phyloP scores from a whole-genome alignment of 805 yeast genomes.

The Lachancea nothofagi region DNA sequence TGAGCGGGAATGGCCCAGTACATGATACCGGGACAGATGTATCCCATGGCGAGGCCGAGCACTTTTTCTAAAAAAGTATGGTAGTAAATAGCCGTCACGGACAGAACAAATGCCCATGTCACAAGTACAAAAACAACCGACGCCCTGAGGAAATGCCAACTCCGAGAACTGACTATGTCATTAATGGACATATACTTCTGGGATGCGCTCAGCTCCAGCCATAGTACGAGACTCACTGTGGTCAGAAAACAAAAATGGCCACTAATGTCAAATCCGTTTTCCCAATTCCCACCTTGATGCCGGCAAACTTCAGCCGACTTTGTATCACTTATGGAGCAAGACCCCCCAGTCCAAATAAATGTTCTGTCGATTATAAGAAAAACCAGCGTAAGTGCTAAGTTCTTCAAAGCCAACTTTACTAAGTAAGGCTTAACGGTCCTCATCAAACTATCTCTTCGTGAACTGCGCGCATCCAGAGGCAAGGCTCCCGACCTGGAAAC shows the following conservation, averaged over 20 bases:
- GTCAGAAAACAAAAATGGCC: constrained; percentile 47
- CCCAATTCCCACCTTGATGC: constrained; percentile 37
- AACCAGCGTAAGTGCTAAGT: constrained; percentile 17
- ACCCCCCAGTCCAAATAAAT: constrained; percentile 34
- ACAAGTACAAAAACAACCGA: constrained; percentile 16
- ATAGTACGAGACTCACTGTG: constrained; percentile 39
- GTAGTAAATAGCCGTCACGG: constrained; percentile 77
- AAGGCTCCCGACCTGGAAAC: constrained; percentile 11
- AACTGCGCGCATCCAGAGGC: constrained; percentile 13
- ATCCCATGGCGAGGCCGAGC: constrained; percentile 63
- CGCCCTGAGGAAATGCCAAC: constrained; percentile 13
- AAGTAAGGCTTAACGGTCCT: constrained; percentile 20
- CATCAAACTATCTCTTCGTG: background rate
- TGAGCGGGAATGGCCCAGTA: constrained; percentile 33
- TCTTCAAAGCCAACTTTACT: constrained; percentile 26
- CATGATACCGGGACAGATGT: constrained; percentile 42
- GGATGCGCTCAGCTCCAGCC: constrained; percentile 31
- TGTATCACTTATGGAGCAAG: constrained; percentile 23
- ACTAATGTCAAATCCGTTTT: constrained; percentile 47
- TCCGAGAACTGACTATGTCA: background rate
- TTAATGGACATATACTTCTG: constrained; percentile 9
- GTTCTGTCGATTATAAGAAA: constrained; percentile 32
- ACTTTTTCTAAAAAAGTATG: constrained; percentile 74
- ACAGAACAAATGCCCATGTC: constrained; percentile 52
- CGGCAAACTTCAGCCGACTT: constrained; percentile 33